These are phyloP conservation scores for Lentinula novae-zelandiae DNA, from an alignment of 1,284 basidiomycete genomes.

Conservation along the genomic window DNA sequence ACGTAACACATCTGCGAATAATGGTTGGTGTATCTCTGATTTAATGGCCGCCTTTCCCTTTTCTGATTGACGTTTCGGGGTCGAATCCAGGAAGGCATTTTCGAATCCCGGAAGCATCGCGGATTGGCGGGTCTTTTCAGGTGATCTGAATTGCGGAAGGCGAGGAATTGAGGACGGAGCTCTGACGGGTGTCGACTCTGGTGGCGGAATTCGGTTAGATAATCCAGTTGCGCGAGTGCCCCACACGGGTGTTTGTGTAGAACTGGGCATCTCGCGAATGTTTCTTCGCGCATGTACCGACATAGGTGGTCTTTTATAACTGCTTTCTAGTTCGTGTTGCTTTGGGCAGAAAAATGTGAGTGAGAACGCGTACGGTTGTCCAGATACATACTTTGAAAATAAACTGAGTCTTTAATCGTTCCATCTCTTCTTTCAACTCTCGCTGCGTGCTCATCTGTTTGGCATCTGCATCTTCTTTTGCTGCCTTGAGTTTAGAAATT, in stretches of 20 bases:
- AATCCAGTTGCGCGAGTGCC: slow-evolving; percentile 23
- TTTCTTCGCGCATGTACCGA: slow-evolving; percentile 39
- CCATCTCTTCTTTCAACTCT: slow-evolving; percentile 62
- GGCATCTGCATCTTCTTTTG: slow-evolving; percentile 57
- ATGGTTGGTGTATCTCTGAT: slow-evolving; percentile 14
- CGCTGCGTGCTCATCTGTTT: slow-evolving; percentile 51
- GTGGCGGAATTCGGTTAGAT: slow-evolving; percentile 18
- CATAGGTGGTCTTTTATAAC: slow-evolving; percentile 44
- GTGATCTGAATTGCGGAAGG: slow-evolving; percentile 19
- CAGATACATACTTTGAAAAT: slow-evolving; percentile 55
- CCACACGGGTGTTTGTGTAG: slow-evolving; percentile 39
- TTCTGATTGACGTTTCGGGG: slow-evolving; percentile 23
- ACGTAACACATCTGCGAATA: slow-evolving; percentile 1
- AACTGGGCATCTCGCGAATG: slow-evolving; percentile 32
- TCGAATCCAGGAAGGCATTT: slow-evolving; percentile 40
- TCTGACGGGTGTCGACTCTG: slow-evolving; percentile 19
- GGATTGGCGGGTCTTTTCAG: slow-evolving; percentile 28
- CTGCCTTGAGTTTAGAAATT: slow-evolving; percentile 50
- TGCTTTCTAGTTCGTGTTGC: slow-evolving; percentile 71
- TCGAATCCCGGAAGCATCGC: slow-evolving; percentile 43
- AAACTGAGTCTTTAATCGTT: slow-evolving; percentile 65
- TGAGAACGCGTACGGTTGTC: slow-evolving; percentile 2
- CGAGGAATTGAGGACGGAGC: not conserved
- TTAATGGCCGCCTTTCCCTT: not conserved
- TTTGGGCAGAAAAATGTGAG: slow-evolving; percentile 24